phyloP scores from a whole-genome alignment of 768 basidiomycete species.

The Coprinopsis marcescibilis region DNA sequence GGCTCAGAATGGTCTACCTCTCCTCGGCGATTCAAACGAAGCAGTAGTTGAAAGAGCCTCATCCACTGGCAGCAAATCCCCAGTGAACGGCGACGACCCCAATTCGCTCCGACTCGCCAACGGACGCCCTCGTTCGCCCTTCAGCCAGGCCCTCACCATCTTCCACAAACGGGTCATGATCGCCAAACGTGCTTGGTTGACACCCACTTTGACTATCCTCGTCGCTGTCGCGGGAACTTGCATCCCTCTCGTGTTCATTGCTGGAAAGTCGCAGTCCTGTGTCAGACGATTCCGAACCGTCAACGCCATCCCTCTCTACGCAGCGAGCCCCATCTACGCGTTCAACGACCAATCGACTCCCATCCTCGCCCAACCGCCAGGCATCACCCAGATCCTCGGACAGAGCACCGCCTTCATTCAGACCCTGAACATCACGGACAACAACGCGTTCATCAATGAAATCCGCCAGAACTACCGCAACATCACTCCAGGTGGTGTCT shows the following conservation, averaged over 20 bases:
- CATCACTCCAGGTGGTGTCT: conserved; percentile 63
- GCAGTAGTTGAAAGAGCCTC: conserved; percentile 10
- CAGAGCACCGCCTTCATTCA: conserved; percentile 27
- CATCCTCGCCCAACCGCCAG: conserved; percentile 50
- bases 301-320: conserved; percentile 44
- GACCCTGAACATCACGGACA: conserved; percentile 43
- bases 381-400: conserved; percentile 43
- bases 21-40: conserved; percentile 11
- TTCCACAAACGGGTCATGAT: conserved; percentile 67
- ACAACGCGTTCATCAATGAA: conserved; percentile 51
- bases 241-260: conserved; percentile 63
- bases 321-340: conserved; percentile 38
- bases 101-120: conserved; percentile 37
- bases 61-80: conserved; percentile 14
- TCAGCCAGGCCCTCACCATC: conserved; percentile 65
- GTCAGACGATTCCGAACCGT: conserved; percentile 30
- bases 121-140: conserved; percentile 49
- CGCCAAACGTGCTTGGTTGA: conserved; percentile 62
- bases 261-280: conserved; percentile 47
- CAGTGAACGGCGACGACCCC: conserved; percentile 15
- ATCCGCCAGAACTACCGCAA: conserved; percentile 48
- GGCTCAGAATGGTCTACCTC: conserved; percentile 33
- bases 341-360: conserved; percentile 26
- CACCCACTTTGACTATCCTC: conserved; percentile 47
- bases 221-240: conserved; percentile 59